Evolutionary conservation across 257 asterid species (phyloP).

Genomic region (Solanum rostratum): DNA sequence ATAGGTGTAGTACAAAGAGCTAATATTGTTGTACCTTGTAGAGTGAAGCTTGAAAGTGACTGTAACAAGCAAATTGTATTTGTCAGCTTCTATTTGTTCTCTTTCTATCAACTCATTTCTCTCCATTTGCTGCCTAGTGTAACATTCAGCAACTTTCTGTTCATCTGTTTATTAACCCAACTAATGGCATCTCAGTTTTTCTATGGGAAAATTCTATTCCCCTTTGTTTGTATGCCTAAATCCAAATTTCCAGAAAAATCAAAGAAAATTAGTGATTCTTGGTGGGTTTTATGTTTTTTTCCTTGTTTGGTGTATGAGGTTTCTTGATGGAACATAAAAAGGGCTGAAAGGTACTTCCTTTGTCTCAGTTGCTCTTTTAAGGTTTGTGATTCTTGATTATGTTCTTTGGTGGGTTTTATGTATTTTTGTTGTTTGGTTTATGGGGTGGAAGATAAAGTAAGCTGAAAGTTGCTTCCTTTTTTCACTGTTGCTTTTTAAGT

Average conservation of each 20-base stretch:
- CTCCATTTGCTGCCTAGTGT: constrained; percentile 19
- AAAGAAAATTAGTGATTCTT: neutral
- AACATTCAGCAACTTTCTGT: constrained; percentile 3
- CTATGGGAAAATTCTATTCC: neutral
- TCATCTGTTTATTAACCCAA: neutral
- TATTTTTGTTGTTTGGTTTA: neutral
- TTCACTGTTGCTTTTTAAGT: neutral
- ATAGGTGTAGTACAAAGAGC: neutral
- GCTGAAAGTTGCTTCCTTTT: neutral
- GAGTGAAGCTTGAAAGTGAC: neutral
- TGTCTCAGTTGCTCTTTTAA: neutral
- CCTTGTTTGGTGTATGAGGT: neutral
- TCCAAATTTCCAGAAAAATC: neutral
- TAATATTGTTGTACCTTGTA: neutral
- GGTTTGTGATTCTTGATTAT: neutral
- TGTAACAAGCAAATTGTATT: neutral
- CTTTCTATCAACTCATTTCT: neutral
- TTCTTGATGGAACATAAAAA: neutral
- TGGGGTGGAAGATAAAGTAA: neutral
- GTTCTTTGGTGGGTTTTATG: neutral
- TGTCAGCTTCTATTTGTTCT: constrained; percentile 36
- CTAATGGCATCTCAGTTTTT: constrained; percentile 5
- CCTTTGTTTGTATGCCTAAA: neutral
- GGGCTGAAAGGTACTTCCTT: neutral
- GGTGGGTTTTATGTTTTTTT: neutral